phyloP scores from a whole-genome alignment of 1,284 basidiomycete species.

The Malassezia sympodialis region DNA sequence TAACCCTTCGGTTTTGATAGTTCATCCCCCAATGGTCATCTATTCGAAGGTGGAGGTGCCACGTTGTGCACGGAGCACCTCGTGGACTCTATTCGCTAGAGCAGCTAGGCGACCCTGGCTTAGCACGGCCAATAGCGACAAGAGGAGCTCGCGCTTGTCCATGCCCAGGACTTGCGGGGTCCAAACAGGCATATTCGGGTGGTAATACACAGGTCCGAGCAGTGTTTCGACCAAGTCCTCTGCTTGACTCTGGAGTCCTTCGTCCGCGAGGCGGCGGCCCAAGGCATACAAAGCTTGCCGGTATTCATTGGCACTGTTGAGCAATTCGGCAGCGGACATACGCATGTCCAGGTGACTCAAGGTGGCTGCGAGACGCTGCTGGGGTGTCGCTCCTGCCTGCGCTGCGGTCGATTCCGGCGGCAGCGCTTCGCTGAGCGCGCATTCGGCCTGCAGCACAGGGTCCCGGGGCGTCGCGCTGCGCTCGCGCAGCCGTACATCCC shows the following conservation, averaged over 20 bases:
- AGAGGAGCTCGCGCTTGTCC: conserved; percentile 19
- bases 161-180: conserved; percentile 18
- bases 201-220: conserved; percentile 42
- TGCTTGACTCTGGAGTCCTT: conserved; percentile 37
- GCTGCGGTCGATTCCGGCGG: neutral
- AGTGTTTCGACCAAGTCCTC: conserved; percentile 40
- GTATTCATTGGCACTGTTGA: conserved; percentile 40
- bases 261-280: conserved; percentile 35
- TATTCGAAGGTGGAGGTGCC: neutral
- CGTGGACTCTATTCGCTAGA: conserved; percentile 10
- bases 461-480: conserved; percentile 20
- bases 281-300: conserved; percentile 28
- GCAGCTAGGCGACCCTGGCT: neutral
- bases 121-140: conserved; percentile 12
- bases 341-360: conserved; percentile 41
- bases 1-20: neutral
- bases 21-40: neutral
- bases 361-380: conserved; percentile 28
- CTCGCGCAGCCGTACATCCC: conserved; percentile 33
- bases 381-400: conserved; percentile 8
- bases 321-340: conserved; percentile 34
- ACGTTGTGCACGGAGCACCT: conserved; percentile 6
- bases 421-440: conserved; percentile 25
- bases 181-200: conserved; percentile 15
- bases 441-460: conserved; percentile 34